A percentile compares a stretch with the other conserved stretches of the same genome.
Conservation (phyloP, 805 yeast species). For the Brettanomyces nanus region DNA sequence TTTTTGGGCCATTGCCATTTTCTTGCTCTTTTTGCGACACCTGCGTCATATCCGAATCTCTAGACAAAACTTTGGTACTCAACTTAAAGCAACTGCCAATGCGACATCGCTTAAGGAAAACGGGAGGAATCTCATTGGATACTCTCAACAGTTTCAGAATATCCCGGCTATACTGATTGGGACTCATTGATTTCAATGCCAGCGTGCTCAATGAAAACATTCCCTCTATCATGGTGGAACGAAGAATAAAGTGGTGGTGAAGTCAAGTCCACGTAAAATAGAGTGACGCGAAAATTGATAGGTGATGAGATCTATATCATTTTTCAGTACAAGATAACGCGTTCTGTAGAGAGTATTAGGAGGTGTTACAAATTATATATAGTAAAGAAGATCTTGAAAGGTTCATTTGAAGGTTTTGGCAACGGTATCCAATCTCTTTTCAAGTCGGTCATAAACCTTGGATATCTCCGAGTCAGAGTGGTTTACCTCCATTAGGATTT, state of each 20-base stretch:
- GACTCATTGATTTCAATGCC: not conserved
- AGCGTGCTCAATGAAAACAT: slow-evolving; percentile 1
- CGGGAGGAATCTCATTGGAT: not conserved
- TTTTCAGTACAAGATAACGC: too few relatives aligned
- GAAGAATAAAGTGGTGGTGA: too few relatives aligned
- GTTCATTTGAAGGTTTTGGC: not conserved
- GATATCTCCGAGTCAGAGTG: slow-evolving; percentile 16
- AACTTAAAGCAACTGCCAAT: not conserved
- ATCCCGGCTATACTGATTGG: not conserved
- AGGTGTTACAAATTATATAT: too few relatives aligned
- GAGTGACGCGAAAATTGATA: too few relatives aligned
- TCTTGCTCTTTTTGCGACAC: not conserved
- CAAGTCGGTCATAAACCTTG: slow-evolving; percentile 14
- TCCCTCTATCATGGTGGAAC: slow-evolving; percentile 1
- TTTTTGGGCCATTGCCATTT: not conserved
- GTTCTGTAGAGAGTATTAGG: too few relatives aligned
- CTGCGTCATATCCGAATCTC: not conserved
- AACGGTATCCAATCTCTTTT: slow-evolving; percentile 10
- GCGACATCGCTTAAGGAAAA: not conserved
- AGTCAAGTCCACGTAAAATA: too few relatives aligned
- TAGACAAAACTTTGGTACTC: not conserved
- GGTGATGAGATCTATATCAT: too few relatives aligned
- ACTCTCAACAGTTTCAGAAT: not conserved
- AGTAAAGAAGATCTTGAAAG: not conserved
- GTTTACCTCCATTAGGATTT: slow-evolving; percentile 16